Evolutionary conservation across 352 stramenopile species (phyloP), one percentile per base, ranked within the genome.

Genomic region (Pythium brassicae): DNA sequence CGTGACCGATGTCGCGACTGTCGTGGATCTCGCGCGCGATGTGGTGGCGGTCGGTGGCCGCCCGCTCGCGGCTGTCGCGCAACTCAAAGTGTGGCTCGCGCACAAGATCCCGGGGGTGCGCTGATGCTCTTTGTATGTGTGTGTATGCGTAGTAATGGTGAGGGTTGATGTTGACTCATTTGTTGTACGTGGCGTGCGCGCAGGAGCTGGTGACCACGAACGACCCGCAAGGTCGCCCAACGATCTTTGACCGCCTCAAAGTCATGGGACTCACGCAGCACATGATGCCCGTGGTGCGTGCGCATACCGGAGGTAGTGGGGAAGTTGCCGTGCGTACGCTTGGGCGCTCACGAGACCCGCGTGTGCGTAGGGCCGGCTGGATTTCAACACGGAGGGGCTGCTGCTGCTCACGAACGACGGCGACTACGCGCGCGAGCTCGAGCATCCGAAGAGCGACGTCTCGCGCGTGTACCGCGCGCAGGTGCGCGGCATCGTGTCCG

Each of bases 381-480:
- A 98, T 61, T 97, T 86, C 63, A 94, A 96, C 53, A 96, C 87
- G 17, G 90, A 97, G 62, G 92, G 92, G 2, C 66, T 98, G 29
- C 63, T 98, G 57, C 74, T 98, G n/a, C 76, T 98, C 14, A 97
- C 89, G 14, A 97, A 95, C 62, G 82, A 97, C 58, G 92, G 92
- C 27, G 89, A 94, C 56, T 95, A 96, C 61, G 86, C 90, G 23
- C 72, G 89, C 15, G 59, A 84, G 40, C 63, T 98, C 59, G 92
- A 98, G 59, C 89, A 96, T 51, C 92, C 92, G 22, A 84, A 78
- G 65, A 91, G 61, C 50, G 70, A 74, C 22, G 66, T 97, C 43
- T 39, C 68, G 48, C 75, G 91, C 25, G 78, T 88, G 7, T 97
- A 97, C 59, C 87, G 84, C 17, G 89, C 80, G 9, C 74, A 95